A percentile compares a stretch with the other conserved stretches of the same genome.
phyloP scores from a whole-genome alignment of 2,329 filamentous ascomycete genomes.

The Neoscytalidium dimidiatum region DNA sequence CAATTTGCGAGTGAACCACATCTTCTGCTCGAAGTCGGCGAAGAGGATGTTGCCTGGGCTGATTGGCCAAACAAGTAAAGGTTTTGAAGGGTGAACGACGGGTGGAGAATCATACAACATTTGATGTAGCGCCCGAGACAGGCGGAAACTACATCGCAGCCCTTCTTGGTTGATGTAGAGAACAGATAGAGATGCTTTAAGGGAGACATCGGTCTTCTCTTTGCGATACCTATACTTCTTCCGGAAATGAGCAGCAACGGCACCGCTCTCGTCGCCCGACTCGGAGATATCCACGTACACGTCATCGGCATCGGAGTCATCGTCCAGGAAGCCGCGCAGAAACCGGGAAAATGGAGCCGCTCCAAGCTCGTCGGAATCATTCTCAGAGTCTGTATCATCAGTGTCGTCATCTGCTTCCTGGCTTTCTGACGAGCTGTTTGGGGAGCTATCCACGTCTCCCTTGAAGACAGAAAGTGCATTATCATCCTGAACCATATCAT shows the following conservation, averaged over 20 bases:
- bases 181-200: neutral
- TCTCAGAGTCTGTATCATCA: neutral
- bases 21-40: conserved; percentile 18
- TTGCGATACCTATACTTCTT: neutral
- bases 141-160: neutral
- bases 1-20: conserved; percentile 21
- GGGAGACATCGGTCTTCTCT: neutral
- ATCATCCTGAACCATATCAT: neutral
- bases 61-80: conserved; percentile 22
- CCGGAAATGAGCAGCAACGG: too few relatives aligned
- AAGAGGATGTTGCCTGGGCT: conserved; percentile 22
- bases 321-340: neutral
- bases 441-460: neutral
- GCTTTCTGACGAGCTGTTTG: neutral
- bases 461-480: neutral
- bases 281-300: neutral
- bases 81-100: conserved; percentile 20
- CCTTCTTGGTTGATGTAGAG: neutral
- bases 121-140: neutral
- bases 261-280: neutral
- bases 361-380: neutral
- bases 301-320: neutral
- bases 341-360: neutral
- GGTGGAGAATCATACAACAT: conserved; percentile 21
- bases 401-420: neutral